A percentile compares a stretch with the other conserved stretches of the same genome.
Conservation (phyloP, 495 filamentous ascomycete species). For the Penicillium canescens region DNA sequence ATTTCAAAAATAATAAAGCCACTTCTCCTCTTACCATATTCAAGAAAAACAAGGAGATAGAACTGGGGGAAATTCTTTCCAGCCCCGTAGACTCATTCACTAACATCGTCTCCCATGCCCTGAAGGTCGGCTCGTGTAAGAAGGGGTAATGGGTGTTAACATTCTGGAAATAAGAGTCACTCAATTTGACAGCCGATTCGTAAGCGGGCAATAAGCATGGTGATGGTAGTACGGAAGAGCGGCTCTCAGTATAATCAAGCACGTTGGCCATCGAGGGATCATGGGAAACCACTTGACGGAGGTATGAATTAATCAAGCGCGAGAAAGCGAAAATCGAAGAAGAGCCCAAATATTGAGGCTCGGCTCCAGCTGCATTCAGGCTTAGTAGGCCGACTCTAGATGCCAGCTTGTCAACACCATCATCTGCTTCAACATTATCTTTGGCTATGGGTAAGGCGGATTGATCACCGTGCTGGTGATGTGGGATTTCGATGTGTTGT, state of each 20-base stretch:
- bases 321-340: constrained; percentile 10
- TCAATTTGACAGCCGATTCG: constrained; percentile 1
- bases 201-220: constrained; percentile 11
- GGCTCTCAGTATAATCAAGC: neutral
- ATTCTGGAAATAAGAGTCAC: constrained; percentile 17
- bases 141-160: constrained; percentile 22
- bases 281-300: too few relatives aligned
- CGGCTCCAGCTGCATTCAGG: constrained; percentile 4
- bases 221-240: neutral
- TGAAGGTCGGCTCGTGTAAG: constrained; percentile 20
- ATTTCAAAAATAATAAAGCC: neutral
- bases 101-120: neutral
- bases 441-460: too few relatives aligned
- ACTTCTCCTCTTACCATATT: constrained; percentile 10
- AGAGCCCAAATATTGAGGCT: constrained; percentile 3
- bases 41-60: constrained; percentile 13
- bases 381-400: neutral
- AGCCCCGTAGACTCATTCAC: too few relatives aligned
- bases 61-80: neutral
- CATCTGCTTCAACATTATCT: too few relatives aligned
- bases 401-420: neutral
- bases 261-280: too few relatives aligned
- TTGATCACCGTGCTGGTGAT: too few relatives aligned
- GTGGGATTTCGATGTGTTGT: too few relatives aligned
- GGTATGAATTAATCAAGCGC: constrained; percentile 1